These are phyloP conservation scores for Chlorella sp. DNA, from an alignment of 139 green algal species.

Conservation along the genomic window DNA sequence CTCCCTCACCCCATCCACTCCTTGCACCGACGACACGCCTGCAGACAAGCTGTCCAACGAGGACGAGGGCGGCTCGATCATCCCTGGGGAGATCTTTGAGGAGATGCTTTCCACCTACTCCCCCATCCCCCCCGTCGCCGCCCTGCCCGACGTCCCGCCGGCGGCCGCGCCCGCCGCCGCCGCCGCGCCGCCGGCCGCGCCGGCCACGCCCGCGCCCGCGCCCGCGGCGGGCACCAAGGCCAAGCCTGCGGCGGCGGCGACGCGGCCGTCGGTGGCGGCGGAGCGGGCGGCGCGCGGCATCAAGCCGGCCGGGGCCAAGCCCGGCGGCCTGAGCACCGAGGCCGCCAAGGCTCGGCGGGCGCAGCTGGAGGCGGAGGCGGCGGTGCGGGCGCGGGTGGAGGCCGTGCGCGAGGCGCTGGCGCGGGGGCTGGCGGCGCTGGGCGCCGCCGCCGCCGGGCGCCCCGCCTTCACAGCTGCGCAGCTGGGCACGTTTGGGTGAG, in stretches of 20 bases:
- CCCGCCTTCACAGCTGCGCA: conserved; percentile 42
- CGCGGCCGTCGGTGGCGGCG: background rate
- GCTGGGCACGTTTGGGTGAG: too few relatives aligned
- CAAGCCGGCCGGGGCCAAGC: conserved; percentile 6
- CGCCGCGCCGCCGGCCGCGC: background rate
- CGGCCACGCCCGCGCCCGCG: background rate
- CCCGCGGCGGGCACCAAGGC: background rate
- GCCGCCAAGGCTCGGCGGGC: conserved; percentile 50
- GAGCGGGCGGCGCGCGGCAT: background rate
- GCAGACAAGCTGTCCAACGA: conserved; percentile 39
- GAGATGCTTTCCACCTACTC: conserved; percentile 20
- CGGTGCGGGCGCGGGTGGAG: conserved; percentile 58
- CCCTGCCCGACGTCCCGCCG: conserved; percentile 12
- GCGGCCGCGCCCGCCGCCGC: background rate
- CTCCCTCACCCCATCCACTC: too few relatives aligned
- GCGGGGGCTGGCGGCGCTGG: conserved; percentile 57
- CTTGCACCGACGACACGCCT: too few relatives aligned
- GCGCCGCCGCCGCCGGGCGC: conserved; percentile 46
- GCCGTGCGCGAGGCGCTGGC: conserved; percentile 58
- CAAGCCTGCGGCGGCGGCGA: background rate
- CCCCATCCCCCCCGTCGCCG: conserved; percentile 1
- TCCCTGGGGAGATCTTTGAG: conserved; percentile 36
- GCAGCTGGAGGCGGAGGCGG: conserved; percentile 66
- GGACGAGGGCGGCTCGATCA: conserved; percentile 31
- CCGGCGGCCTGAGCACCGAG: conserved; percentile 51